phyloP scores from a whole-genome alignment of 805 yeast species.

The Candida koratica region DNA sequence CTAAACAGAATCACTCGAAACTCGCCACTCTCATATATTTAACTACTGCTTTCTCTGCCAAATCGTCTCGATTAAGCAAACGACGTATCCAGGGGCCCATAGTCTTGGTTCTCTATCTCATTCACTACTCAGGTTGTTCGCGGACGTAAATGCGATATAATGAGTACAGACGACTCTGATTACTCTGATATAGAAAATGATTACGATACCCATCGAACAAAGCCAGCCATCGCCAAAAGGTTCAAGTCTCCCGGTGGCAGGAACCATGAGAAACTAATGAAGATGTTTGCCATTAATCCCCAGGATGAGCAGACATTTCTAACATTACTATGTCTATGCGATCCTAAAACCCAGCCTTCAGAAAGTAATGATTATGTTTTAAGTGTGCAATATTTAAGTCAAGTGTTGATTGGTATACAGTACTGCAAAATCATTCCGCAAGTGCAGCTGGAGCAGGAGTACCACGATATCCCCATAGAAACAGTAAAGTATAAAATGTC shows the following conservation, averaged over 20 bases:
- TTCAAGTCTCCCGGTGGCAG: slow-evolving; percentile 14
- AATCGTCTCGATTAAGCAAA: background rate
- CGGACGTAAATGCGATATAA: too few species aligned
- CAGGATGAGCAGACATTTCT: slow-evolving; percentile 17
- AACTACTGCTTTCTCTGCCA: background rate
- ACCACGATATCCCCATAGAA: slow-evolving; percentile 15
- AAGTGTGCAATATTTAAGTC: slow-evolving; percentile 7
- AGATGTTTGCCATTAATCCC: slow-evolving; percentile 15
- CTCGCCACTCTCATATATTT: background rate
- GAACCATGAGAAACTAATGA: slow-evolving; percentile 15
- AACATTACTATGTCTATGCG: slow-evolving; percentile 34
- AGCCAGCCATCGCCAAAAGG: slow-evolving; percentile 1
- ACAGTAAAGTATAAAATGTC: slow-evolving; percentile 35
- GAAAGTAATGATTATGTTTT: slow-evolving; percentile 7
- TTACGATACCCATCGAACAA: slow-evolving; percentile 3
- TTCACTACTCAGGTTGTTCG: too few species aligned
- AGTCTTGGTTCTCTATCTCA: too few species aligned
- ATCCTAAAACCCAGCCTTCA: slow-evolving; percentile 65
- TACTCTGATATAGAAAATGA: slow-evolving; percentile 5
- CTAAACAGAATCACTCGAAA: too few species aligned
- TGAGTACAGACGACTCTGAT: slow-evolving; percentile 3
- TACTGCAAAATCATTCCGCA: slow-evolving; percentile 4
- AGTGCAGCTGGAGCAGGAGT: background rate
- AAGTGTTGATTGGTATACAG: slow-evolving; percentile 5
- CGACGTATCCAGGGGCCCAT: background rate